Evolutionary conservation across 805 yeast genomes (phyloP), one percentile per base, ranked within the genome.

Genomic region (Yarrowia bubula): DNA sequence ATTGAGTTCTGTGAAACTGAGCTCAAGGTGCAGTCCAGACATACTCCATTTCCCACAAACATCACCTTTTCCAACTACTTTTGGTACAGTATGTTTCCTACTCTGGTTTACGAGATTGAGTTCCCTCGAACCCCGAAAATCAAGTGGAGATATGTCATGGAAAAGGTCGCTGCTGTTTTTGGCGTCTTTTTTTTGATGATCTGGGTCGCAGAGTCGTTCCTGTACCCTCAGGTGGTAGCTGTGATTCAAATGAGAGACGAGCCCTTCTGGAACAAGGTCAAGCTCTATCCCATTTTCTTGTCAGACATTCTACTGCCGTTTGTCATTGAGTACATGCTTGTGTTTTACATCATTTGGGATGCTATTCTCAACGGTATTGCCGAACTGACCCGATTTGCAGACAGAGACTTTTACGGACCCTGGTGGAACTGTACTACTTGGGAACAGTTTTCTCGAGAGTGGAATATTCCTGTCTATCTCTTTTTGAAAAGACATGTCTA

Each of bases 391-490:
- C 73, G 81, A 62, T 96, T 87, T 76, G 97, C 90, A 4, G 98
- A 95, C 74, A 84, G 99, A 60, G 89, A 89, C 69, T 95, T 95
- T 75, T 95, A 96, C 73, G 93, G 96, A 3, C 89, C 91, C 48
- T 96, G 99, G 99, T 95, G 99, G 99, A 90, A 92, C 70, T 89
- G 96, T 67, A 85, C 88, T 17, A 88, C 90, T 46, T 95, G 98
- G 97, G 89, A 89, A 66, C 92, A 92, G 73, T 95, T 90, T 75
- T 88, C 97, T 10, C 81, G 98, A 69, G 86, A 89, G 68, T 96
- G 99, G 99, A 95, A 95, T 74, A 83, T 84, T 9, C 97, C 98
- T 0, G 98, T 95, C 22, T 97, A 95, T 74, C 83, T 85, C 71
- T 95, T 95, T 70, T 78, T 95, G 66, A 78, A 92, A 50, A 83